phyloP scores from a whole-genome alignment of 768 basidiomycete species.

The Suillus subaureus region DNA sequence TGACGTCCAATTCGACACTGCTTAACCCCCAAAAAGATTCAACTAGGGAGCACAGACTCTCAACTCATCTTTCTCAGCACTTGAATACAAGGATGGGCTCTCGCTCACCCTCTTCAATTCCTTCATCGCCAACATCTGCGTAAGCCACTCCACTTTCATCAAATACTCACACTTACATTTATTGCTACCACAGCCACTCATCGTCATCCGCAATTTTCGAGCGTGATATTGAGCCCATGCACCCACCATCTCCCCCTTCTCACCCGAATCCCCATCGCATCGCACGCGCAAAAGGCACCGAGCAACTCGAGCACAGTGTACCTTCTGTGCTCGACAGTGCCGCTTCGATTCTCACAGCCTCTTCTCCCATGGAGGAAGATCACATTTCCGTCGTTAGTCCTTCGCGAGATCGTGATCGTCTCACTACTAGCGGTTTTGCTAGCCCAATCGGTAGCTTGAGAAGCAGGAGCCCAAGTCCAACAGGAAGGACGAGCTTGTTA shows the following conservation, averaged over 20 bases:
- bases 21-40: conserved; percentile 37
- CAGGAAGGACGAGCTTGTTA: conserved; percentile 46
- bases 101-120: conserved; percentile 72
- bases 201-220: conserved; percentile 92
- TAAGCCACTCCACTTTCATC: conserved; percentile 32
- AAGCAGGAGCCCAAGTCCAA: conserved; percentile 69
- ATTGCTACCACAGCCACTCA: conserved; percentile 46
- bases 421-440: conserved; percentile 54
- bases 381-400: conserved; percentile 68
- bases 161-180: conserved; percentile 13
- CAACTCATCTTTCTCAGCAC: conserved; percentile 50
- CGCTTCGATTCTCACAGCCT: conserved; percentile 64
- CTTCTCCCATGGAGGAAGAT: conserved; percentile 49
- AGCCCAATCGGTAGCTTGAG: conserved; percentile 67
- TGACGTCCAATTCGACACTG: conserved; percentile 50
- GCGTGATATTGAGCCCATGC: conserved; percentile 78
- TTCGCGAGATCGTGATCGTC: conserved; percentile 31
- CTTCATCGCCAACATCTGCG: conserved; percentile 80
- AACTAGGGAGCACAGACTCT: conserved; percentile 40
- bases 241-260: conserved; percentile 38
- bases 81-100: conserved; percentile 57
- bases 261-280: conserved; percentile 70
- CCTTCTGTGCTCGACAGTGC: conserved; percentile 87
- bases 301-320: conserved; percentile 75
- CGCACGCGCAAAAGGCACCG: conserved; percentile 70